phyloP scores from a whole-genome alignment of 2,329 filamentous ascomycete species.

The Exophiala calicioides region DNA sequence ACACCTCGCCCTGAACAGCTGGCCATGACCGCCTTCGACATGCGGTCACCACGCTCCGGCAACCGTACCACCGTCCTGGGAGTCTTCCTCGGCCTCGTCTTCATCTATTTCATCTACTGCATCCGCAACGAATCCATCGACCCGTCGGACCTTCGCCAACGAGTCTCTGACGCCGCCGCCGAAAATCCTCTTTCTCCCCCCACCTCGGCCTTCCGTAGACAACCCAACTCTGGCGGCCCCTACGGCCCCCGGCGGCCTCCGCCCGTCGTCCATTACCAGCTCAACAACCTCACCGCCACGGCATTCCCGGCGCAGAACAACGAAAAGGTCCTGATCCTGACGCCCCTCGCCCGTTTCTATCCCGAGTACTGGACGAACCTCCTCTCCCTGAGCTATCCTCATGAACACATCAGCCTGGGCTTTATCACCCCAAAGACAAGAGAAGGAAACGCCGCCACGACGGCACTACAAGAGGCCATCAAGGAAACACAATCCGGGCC shows the following conservation, averaged over 20 bases:
- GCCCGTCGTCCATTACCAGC: constrained; percentile 86
- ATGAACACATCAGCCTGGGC: constrained; percentile 89
- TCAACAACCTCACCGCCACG: constrained; percentile 91
- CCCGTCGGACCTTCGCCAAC: constrained; percentile 40
- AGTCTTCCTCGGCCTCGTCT: constrained; percentile 24
- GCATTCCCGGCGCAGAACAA: constrained; percentile 71
- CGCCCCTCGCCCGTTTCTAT: constrained; percentile 91
- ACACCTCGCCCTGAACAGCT: not conserved
- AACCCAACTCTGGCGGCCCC: constrained; percentile 39
- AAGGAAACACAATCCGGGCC: constrained; percentile 81
- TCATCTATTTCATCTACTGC: constrained; percentile 27
- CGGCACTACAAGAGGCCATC: constrained; percentile 80
- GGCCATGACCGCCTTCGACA: constrained; percentile 25
- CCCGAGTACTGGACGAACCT: constrained; percentile 95
- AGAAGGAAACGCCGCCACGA: constrained; percentile 84
- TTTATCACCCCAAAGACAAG: constrained; percentile 95
- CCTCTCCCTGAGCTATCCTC: constrained; percentile 78
- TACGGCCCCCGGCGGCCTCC: constrained; percentile 54
- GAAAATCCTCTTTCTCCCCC: constrained; percentile 72
- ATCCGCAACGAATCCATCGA: constrained; percentile 22
- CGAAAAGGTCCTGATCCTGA: constrained; percentile 87
- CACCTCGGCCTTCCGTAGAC: constrained; percentile 72
- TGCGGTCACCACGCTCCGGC: constrained; percentile 28
- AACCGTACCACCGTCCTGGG: constrained; percentile 22
- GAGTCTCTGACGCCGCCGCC: constrained; percentile 58